A percentile compares a stretch with the other conserved stretches of the same genome.
phyloP scores from a whole-genome alignment of 2,329 filamentous ascomycete species.

The Xylaria sp. region DNA sequence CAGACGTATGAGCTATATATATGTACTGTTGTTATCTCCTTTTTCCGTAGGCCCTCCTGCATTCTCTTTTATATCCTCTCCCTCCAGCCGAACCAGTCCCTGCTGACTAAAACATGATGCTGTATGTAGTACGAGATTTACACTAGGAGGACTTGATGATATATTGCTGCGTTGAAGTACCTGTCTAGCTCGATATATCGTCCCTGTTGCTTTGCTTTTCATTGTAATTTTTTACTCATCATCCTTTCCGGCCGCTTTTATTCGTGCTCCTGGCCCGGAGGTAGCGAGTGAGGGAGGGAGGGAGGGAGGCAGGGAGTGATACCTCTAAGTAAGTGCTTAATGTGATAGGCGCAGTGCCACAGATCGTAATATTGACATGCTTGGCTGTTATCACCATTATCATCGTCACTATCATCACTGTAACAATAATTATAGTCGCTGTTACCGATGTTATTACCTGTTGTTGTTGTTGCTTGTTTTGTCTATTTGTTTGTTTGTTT shows the following conservation, averaged over 20 bases:
- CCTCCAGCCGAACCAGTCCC: too few species aligned
- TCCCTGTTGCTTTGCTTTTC: background rate
- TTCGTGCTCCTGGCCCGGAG: background rate
- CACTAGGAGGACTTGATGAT: too few species aligned
- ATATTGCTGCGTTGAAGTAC: too few species aligned
- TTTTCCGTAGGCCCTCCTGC: too few species aligned
- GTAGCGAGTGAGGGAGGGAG: background rate
- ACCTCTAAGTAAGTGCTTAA: background rate
- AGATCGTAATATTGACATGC: background rate
- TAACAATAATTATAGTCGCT: background rate
- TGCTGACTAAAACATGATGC: too few species aligned
- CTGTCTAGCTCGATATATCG: background rate
- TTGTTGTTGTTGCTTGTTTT: background rate
- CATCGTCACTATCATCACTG: background rate
- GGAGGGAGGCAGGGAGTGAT: background rate
- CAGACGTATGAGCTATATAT: too few species aligned
- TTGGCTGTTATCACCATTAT: background rate
- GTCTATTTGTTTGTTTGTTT: too few species aligned
- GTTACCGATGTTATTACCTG: background rate
- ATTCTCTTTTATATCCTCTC: too few species aligned
- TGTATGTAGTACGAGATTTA: too few species aligned
- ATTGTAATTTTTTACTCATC: background rate
- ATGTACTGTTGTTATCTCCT: too few species aligned
- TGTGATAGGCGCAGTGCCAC: background rate
- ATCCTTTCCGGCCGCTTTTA: too few species aligned